Base-by-base conservation (phyloP, 2,329 filamentous ascomycete species). In the Paecilomyces sp. region DNA sequence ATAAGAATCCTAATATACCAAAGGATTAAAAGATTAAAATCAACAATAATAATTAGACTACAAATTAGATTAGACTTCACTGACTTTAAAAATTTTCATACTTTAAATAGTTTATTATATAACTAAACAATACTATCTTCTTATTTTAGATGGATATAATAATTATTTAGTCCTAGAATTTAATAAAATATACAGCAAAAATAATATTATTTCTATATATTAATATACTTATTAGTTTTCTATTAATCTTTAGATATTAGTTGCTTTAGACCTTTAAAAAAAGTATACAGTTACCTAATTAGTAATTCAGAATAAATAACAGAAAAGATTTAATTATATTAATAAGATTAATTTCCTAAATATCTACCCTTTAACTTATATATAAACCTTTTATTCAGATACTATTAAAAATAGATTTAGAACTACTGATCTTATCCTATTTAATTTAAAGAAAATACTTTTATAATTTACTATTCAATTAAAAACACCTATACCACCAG, bases 381-480 rank as follows among this genome's bases (percentile, higher is more conserved):
- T n/a, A 8, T 1, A 2, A 5, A n/a, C 47, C 2, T 51, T 51
- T 51, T 15, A 1, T 51, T n/a, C 15, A 51, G 5, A 51, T 51
- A 51, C 2, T 54, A 68, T 69, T 34, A 50, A 63, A 55, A 60
- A 58, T 69, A 64, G 64, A 57, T 74, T 75, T 64, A 55, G 61
- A 66, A 67, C 65, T 61, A 68, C 70, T 66, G 63, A 72, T 24
- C 62, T 76, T 61, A 62, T 72, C 56, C 71, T 67, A 62, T 65
- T 68, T 54, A 57, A 74, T 63, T 67, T 67, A 63, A 59, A 72
- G 31, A 64, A 57, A 55, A 69, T 74, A 15, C 54, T 65, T 61
- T 36, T 62, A 28, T 58, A 59, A 36, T 55, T n/a, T n/a, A n/a
- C n/a, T n/a, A n/a, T n/a, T n/a, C n/a, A n/a, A n/a, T n/a, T n/a